phyloP scores from a whole-genome alignment of 768 basidiomycete species.

The Zangia roseola region DNA sequence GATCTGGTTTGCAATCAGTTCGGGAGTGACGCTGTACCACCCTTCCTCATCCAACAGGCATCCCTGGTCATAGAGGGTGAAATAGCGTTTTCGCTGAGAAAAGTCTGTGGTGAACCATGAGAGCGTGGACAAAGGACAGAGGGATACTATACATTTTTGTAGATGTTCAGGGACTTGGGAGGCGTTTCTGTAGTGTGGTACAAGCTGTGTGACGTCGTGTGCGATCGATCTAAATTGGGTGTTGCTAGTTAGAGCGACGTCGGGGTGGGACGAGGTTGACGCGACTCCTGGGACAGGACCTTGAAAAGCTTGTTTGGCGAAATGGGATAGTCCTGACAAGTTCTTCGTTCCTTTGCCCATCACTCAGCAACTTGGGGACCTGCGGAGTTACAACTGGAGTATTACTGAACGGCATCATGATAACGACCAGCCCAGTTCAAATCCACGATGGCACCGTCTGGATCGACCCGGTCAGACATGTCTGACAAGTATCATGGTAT shows the following conservation, averaged over 20 bases:
- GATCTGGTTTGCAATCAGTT: constrained; percentile 88
- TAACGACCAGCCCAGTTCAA: background rate
- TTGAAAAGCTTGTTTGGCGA: constrained; percentile 40
- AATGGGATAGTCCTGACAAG: constrained; percentile 44
- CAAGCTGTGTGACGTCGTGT: constrained; percentile 72
- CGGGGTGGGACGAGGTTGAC: background rate
- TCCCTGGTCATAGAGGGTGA: constrained; percentile 76
- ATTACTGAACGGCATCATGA: too few species aligned
- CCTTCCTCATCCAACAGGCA: constrained; percentile 92
- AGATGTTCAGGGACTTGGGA: constrained; percentile 76
- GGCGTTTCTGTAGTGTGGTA: constrained; percentile 62
- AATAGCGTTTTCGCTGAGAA: constrained; percentile 76
- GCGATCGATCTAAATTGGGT: constrained; percentile 30
- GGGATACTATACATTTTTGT: constrained; percentile 62
- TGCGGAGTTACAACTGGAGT: constrained; percentile 14
- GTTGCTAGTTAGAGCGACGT: constrained; percentile 5
- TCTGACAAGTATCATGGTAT: background rate
- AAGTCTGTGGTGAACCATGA: constrained; percentile 59
- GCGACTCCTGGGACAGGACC: constrained; percentile 4
- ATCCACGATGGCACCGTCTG: background rate
- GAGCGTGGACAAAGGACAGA: background rate
- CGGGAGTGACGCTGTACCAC: constrained; percentile 98
- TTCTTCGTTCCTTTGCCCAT: constrained; percentile 43
- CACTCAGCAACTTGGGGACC: too few species aligned
- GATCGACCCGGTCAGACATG: background rate